Evolutionary conservation across 805 yeast genomes (phyloP).

Genomic region (Zygosaccharomyces bisporus): DNA sequence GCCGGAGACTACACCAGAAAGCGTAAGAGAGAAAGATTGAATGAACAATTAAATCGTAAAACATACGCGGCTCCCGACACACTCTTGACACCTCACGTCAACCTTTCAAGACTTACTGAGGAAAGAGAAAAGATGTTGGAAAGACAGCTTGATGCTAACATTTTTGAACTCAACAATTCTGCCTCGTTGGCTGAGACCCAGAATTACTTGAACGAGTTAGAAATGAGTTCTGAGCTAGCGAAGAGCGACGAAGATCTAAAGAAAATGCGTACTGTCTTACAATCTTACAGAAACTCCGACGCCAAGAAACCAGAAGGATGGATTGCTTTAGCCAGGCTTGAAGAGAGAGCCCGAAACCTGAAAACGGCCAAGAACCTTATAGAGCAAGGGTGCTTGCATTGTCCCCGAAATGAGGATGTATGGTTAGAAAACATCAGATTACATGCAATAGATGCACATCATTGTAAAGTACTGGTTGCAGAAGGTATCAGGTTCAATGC

Average conservation of each 20-base stretch:
- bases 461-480: constrained; percentile 56
- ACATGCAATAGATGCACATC: constrained; percentile 41
- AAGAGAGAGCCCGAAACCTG: constrained; percentile 57
- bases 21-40: constrained; percentile 66
- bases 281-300: constrained; percentile 66
- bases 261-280: constrained; percentile 55
- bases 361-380: constrained; percentile 57
- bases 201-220: constrained; percentile 43
- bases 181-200: constrained; percentile 36
- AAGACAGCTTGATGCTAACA: constrained; percentile 46
- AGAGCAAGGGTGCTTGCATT: constrained; percentile 66
- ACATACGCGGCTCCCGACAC: constrained; percentile 82
- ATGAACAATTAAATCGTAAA: constrained; percentile 59
- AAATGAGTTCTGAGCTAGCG: constrained; percentile 7
- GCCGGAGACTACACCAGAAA: constrained; percentile 81
- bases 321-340: constrained; percentile 83
- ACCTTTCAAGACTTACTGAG: constrained; percentile 52
- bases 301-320: constrained; percentile 75
- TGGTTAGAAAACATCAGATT: constrained; percentile 81
- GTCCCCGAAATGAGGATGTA: constrained; percentile 64
- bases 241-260: constrained; percentile 45
- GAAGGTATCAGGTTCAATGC: constrained; percentile 60
- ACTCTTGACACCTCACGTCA: constrained; percentile 43
- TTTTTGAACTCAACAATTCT: constrained; percentile 14
- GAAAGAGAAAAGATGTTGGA: constrained; percentile 61